A percentile compares a stretch with the other conserved stretches of the same genome.
Evolutionary conservation across 2,329 filamentous ascomycete genomes (phyloP).

Genomic region (Fusarium xylarioides): DNA sequence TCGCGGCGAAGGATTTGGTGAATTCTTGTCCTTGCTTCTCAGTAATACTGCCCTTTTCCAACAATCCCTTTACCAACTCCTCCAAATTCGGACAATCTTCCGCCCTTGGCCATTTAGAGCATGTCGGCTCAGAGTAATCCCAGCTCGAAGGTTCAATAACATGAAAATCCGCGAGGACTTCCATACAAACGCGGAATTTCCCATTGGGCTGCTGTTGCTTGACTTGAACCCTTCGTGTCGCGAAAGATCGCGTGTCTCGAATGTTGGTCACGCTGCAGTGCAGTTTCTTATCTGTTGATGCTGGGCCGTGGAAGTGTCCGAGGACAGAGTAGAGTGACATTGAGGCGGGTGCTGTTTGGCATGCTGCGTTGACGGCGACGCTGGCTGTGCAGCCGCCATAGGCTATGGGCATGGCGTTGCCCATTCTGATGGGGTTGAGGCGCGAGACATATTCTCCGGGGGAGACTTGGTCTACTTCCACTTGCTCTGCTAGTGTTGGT

Average conservation of each 20-base stretch:
- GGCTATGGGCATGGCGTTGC: conserved; percentile 48
- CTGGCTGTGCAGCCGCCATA: conserved; percentile 57
- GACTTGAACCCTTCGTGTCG: conserved; percentile 57
- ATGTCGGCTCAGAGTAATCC: conserved; percentile 51
- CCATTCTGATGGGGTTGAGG: conserved; percentile 43
- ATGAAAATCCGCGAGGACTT: conserved; percentile 59
- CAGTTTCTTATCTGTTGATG: conserved; percentile 51
- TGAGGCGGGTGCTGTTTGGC: conserved; percentile 46
- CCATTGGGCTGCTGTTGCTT: conserved; percentile 52
- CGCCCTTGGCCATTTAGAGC: conserved; percentile 42
- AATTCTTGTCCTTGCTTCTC: conserved; percentile 37
- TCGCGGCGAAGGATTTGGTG: conserved; percentile 43
- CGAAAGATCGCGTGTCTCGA: conserved; percentile 58
- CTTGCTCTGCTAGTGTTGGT: conserved; percentile 23
- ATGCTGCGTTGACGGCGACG: conserved; percentile 54
- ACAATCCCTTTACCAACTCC: conserved; percentile 15
- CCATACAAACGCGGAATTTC: conserved; percentile 50
- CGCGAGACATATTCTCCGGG: conserved; percentile 41
- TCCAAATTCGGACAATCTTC: conserved; percentile 37
- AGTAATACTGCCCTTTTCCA: conserved; percentile 39
- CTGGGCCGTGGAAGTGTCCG: conserved; percentile 58
- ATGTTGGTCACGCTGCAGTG: conserved; percentile 48
- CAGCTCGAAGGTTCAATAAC: conserved; percentile 49
- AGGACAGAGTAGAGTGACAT: conserved; percentile 57
- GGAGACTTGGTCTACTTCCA: conserved; percentile 34